Conservation (phyloP, 1,284 basidiomycete species). For the Cryptococcus hybrid region DNA sequence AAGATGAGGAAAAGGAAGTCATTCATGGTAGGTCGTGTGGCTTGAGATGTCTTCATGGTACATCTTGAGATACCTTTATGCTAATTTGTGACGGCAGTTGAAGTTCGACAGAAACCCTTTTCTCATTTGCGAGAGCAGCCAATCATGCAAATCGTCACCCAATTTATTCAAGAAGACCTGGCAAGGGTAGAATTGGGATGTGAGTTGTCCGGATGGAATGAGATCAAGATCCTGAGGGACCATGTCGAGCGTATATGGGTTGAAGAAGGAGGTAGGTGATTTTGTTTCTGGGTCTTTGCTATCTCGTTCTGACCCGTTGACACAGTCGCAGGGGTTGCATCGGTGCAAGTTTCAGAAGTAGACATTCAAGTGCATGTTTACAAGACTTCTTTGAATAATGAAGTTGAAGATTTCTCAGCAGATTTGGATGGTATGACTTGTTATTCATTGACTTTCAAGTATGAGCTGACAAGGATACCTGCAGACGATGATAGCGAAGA, state of each 20-base stretch:
- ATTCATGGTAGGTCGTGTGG: slow-evolving; percentile 21
- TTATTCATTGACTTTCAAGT: neutral
- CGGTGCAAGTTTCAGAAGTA: slow-evolving; percentile 16
- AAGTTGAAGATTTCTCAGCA: slow-evolving; percentile 74
- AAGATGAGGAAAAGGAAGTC: slow-evolving; percentile 10
- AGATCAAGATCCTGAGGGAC: slow-evolving; percentile 63
- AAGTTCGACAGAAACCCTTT: slow-evolving; percentile 69
- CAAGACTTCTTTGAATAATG: slow-evolving; percentile 66
- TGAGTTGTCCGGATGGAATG: slow-evolving; percentile 37
- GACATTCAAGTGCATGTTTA: slow-evolving; percentile 82
- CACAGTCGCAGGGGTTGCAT: neutral
- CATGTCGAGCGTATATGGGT: slow-evolving; percentile 77
- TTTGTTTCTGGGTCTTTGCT: neutral
- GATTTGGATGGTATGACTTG: slow-evolving; percentile 51
- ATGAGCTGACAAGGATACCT: neutral
- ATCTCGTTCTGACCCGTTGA: neutral
- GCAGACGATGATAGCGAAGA: slow-evolving; percentile 61
- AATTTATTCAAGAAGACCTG: slow-evolving; percentile 61
- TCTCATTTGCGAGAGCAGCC: slow-evolving; percentile 70
- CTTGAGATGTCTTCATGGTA: neutral
- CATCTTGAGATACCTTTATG: neutral
- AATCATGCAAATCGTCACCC: slow-evolving; percentile 62
- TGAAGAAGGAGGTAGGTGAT: slow-evolving; percentile 58
- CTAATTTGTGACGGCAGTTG: slow-evolving; percentile 57
- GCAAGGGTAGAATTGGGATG: slow-evolving; percentile 48